Base-by-base conservation (phyloP, 2,329 filamentous ascomycete genomes). In the Paecilomyces sp. region DNA sequence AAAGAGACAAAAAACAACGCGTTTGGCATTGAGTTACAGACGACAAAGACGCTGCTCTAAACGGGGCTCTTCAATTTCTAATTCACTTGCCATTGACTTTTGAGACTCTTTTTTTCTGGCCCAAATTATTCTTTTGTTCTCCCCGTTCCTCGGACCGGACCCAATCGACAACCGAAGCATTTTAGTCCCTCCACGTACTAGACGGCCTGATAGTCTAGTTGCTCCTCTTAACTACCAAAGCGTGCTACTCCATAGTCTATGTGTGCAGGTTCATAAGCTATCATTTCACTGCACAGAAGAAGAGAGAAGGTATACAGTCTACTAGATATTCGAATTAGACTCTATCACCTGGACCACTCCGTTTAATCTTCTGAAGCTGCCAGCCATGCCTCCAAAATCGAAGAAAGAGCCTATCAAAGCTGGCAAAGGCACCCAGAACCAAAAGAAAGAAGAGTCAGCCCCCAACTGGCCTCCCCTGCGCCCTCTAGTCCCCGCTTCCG, bases 401-500 rank as follows among this genome's bases (percentile, higher is more conserved):
- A 58, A 58, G 9, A 56, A 57, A 41, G 30, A 55, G 28, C 25
- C 55, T 30, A 52, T 47, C 22, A 54, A 57, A 55, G 47, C 59
- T 12, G 25, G 25, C 3, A 66, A 67, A 59, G 63, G 24, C 24
- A 63, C 12, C 56, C 63, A 22, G 57, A 60, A 13, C 52, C 57
- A 50, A 59, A 58, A 56, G 28, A 33, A 50, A 18, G 24, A 53
- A 41, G 50, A 55, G 15, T 68, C 76, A 53, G 74, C 79, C 34
- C 83, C 83, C 55, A 79, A 87, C 68, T 93, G 91, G 91, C 90
- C 91, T 36, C 75, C 79, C 24, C 85, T 95, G 71, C 84, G 82
- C 63, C 90, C 91, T 15, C 74, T 86, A 9, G 75, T 92, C 52
- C 88, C 90, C 54, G 76, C 88, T 53, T 77, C 82, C 54, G 83